These are phyloP conservation scores for Phytophthora cryptogea DNA, from an alignment of 352 stramenopile genomes.

Conservation along the genomic window DNA sequence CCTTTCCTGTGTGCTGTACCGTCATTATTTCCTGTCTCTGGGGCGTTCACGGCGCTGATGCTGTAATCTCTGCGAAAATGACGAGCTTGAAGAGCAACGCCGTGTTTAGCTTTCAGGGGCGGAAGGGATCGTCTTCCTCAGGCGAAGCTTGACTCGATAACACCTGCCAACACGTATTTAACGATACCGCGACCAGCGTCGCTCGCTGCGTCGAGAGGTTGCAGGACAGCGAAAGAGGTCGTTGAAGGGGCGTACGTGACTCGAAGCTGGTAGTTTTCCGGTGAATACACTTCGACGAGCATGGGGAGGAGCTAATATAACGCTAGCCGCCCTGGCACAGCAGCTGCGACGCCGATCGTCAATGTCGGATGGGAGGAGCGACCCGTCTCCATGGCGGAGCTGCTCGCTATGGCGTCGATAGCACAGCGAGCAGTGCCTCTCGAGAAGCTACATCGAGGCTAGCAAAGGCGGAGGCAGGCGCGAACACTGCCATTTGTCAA, in stretches of 20 bases:
- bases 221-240: too few species aligned
- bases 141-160: constrained; percentile 10
- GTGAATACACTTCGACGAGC: too few species aligned
- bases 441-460: too few species aligned
- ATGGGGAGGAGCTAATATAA: too few species aligned
- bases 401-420: not conserved
- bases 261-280: too few species aligned
- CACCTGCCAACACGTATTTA: constrained; percentile 5
- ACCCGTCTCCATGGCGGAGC: not conserved
- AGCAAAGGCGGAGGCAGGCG: too few species aligned
- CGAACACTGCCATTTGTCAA: too few species aligned
- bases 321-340: constrained; percentile 7
- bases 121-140: constrained; percentile 13
- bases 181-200: not conserved
- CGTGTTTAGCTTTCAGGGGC: constrained; percentile 12
- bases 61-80: constrained; percentile 18
- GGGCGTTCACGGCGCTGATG: constrained; percentile 2
- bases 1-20: not conserved
- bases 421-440: too few species aligned
- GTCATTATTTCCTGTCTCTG: constrained; percentile 14
- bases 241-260: too few species aligned
- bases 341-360: constrained; percentile 2
- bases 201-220: too few species aligned
- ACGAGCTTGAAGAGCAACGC: constrained; percentile 3
- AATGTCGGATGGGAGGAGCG: constrained; percentile 2